Percentiles rank a stretch among this genome's conserved stretches.
Evolutionary conservation across 208 protist species (phyloP).

Genomic region (Phytomonas sp.): DNA sequence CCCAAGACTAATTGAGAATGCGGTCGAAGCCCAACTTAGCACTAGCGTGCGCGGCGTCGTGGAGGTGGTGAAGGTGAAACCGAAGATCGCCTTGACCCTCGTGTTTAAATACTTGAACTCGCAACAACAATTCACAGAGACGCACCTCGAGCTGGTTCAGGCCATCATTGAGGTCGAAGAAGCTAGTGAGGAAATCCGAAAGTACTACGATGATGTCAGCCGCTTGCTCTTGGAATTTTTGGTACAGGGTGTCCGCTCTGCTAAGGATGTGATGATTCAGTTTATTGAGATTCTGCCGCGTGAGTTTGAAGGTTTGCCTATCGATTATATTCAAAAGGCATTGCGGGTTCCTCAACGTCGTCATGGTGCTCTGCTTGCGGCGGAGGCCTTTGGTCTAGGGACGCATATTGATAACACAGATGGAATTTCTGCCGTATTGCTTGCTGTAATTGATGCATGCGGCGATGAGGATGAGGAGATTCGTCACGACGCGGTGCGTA

Average conservation of each 20-base stretch:
- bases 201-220: constrained; percentile 51
- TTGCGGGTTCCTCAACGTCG: constrained; percentile 51
- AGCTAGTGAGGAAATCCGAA: constrained; percentile 55
- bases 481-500: constrained; percentile 36
- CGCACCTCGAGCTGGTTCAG: constrained; percentile 72
- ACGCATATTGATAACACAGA: constrained; percentile 59
- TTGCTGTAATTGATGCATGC: constrained; percentile 57
- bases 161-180: constrained; percentile 77
- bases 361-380: constrained; percentile 58
- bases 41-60: constrained; percentile 80
- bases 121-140: constrained; percentile 33
- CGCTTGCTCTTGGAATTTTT: constrained; percentile 56
- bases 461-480: constrained; percentile 47
- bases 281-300: constrained; percentile 39
- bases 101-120: constrained; percentile 67
- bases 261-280: constrained; percentile 44
- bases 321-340: constrained; percentile 58
- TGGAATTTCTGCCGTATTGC: constrained; percentile 53
- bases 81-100: constrained; percentile 62
- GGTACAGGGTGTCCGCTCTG: constrained; percentile 51
- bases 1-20: constrained; percentile 72
- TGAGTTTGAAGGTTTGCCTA: constrained; percentile 43
- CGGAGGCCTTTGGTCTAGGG: constrained; percentile 59
- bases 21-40: constrained; percentile 75
- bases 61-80: constrained; percentile 89